Evolutionary conservation across 2,329 filamentous ascomycete species (phyloP).

Genomic region (Diaporthe vexans): DNA sequence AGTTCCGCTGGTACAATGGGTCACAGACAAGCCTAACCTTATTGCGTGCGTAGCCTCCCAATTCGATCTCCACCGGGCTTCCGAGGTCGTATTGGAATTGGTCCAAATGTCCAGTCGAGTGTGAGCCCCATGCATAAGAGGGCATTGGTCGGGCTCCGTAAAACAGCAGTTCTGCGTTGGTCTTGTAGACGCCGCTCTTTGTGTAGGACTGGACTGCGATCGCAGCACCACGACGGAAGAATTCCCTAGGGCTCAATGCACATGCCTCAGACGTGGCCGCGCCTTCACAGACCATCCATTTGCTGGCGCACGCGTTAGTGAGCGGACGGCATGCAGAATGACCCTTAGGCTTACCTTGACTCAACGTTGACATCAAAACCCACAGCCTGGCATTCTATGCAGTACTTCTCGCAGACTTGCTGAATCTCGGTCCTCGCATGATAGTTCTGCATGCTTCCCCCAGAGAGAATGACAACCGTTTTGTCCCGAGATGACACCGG

Average conservation of each 20-base stretch:
- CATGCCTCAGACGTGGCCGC: not conserved
- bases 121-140: not conserved
- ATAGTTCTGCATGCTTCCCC: constrained; percentile 3
- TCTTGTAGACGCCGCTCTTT: not conserved
- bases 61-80: not conserved
- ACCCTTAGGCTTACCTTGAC: not conserved
- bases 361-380: not conserved
- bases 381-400: not conserved
- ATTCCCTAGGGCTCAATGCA: not conserved
- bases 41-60: not conserved
- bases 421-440: not conserved
- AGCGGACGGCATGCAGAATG: not conserved
- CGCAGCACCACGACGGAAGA: not conserved
- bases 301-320: not conserved
- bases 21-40: not conserved
- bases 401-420: not conserved
- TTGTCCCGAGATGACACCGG: not conserved
- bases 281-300: constrained; percentile 19
- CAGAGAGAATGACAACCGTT: not conserved
- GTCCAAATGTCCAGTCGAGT: not conserved
- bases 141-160: not conserved
- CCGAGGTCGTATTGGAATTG: not conserved
- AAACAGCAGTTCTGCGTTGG: not conserved
- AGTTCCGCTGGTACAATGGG: not conserved
- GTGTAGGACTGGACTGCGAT: not conserved